Evolutionary conservation across 257 asterid genomes (phyloP).

Genomic region (Solanum gracilifrons): DNA sequence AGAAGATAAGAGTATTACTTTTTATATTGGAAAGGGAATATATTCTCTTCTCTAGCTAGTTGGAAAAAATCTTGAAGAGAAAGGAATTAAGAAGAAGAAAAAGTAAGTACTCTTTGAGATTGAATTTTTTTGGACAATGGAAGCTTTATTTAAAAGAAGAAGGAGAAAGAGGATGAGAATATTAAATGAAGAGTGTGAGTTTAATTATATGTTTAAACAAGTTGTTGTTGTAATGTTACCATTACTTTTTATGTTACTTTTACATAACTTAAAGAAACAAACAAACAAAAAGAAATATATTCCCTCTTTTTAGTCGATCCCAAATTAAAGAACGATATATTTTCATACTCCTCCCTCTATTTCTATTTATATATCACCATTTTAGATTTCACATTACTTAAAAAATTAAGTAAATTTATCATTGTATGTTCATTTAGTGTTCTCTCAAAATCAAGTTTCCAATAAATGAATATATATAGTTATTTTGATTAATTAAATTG

Average conservation of each 20-base stretch:
- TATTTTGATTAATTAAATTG: not conserved
- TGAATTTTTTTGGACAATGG: not conserved
- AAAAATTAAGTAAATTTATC: too few relatives aligned
- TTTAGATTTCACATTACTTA: too few relatives aligned
- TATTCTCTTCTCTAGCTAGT: constrained; percentile 2
- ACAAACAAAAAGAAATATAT: not conserved
- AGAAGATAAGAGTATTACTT: not conserved
- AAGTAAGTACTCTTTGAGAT: not conserved
- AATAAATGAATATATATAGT: not conserved
- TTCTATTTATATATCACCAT: too few relatives aligned
- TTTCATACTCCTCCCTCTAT: not conserved
- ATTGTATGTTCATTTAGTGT: not conserved
- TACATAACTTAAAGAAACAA: not conserved
- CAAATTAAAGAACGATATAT: too few relatives aligned
- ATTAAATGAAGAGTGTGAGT: not conserved
- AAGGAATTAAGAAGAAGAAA: not conserved
- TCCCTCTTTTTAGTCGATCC: not conserved
- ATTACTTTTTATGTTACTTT: not conserved
- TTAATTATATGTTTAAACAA: not conserved
- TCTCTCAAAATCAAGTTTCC: too few relatives aligned
- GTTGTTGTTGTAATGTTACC: not conserved
- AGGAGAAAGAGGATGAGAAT: not conserved
- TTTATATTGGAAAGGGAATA: constrained; percentile 1
- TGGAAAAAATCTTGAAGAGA: constrained; percentile 6
- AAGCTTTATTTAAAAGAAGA: constrained; percentile 3